Conservation (phyloP, 192 early-diverging fungal genomes). For the Mycoemilia scoparia region DNA sequence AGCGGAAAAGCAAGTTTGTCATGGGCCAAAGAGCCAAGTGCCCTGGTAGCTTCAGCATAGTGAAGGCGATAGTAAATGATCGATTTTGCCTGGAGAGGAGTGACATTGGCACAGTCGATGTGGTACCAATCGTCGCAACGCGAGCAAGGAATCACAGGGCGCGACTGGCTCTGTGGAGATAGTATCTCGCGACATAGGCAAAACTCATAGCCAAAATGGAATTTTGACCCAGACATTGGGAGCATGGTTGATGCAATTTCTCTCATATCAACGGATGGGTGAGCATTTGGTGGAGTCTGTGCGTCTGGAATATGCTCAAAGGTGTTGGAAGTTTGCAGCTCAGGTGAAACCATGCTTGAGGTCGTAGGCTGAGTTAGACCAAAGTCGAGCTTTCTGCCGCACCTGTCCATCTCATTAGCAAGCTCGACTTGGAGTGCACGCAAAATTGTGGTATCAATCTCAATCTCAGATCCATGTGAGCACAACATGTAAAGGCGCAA, state of each 20-base stretch:
- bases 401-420: too few species aligned
- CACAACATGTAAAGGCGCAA: slow-evolving; percentile 1
- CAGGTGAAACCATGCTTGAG: too few species aligned
- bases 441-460: slow-evolving; percentile 1
- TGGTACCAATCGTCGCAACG: slow-evolving; percentile 46
- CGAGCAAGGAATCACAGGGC: slow-evolving; percentile 43
- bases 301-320: slow-evolving; percentile 2
- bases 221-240: slow-evolving; percentile 7
- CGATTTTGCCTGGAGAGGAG: slow-evolving; percentile 8
- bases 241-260: slow-evolving; percentile 6
- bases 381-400: too few species aligned
- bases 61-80: slow-evolving; percentile 15
- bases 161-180: slow-evolving; percentile 3
- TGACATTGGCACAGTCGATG: slow-evolving; percentile 32
- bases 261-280: slow-evolving; percentile 5
- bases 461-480: background rate
- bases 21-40: too few species aligned
- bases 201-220: slow-evolving; percentile 10
- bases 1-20: slow-evolving; percentile 7
- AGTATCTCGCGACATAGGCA: slow-evolving; percentile 20
- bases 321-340: too few species aligned
- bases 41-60: slow-evolving; percentile 7
- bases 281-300: slow-evolving; percentile 7
- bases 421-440: too few species aligned
- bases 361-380: too few species aligned